A percentile compares a stretch with the other conserved stretches of the same genome.
Evolutionary conservation across 2,329 filamentous ascomycete genomes (phyloP).

Genomic region (Aspergillus sp.): DNA sequence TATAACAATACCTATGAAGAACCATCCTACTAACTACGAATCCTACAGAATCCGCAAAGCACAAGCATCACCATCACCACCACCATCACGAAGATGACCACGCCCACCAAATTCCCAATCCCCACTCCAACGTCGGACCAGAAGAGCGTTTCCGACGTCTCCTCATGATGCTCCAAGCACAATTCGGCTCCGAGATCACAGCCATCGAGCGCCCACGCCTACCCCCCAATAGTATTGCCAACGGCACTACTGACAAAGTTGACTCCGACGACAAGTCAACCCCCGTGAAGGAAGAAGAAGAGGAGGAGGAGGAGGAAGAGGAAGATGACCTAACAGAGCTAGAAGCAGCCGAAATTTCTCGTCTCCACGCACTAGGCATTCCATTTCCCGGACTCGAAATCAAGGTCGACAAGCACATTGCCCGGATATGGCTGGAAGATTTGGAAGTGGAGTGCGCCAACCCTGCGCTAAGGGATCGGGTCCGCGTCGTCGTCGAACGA

Average conservation of each 20-base stretch:
- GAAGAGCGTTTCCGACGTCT: slow-evolving; percentile 80
- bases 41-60: slow-evolving; percentile 58
- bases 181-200: slow-evolving; percentile 85
- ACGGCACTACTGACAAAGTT: slow-evolving; percentile 16
- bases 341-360: slow-evolving; percentile 69
- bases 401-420: slow-evolving; percentile 81
- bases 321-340: slow-evolving; percentile 55
- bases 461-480: slow-evolving; percentile 75
- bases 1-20: too few relatives aligned
- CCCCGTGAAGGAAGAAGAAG: slow-evolving; percentile 29
- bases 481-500: slow-evolving; percentile 85
- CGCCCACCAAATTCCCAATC: slow-evolving; percentile 60
- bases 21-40: neutral
- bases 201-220: slow-evolving; percentile 69
- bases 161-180: slow-evolving; percentile 94
- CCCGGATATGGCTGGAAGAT: slow-evolving; percentile 88
- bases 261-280: slow-evolving; percentile 16
- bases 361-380: slow-evolving; percentile 80
- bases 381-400: slow-evolving; percentile 88
- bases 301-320: slow-evolving; percentile 40
- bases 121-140: slow-evolving; percentile 70
- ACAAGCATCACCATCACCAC: slow-evolving; percentile 60
- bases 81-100: slow-evolving; percentile 48
- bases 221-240: slow-evolving; percentile 22
- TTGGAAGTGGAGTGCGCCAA: slow-evolving; percentile 85